A percentile compares a stretch with the other conserved stretches of the same genome.
Conservation (phyloP, 1,284 basidiomycete genomes). For the Phlebopus sp. region DNA sequence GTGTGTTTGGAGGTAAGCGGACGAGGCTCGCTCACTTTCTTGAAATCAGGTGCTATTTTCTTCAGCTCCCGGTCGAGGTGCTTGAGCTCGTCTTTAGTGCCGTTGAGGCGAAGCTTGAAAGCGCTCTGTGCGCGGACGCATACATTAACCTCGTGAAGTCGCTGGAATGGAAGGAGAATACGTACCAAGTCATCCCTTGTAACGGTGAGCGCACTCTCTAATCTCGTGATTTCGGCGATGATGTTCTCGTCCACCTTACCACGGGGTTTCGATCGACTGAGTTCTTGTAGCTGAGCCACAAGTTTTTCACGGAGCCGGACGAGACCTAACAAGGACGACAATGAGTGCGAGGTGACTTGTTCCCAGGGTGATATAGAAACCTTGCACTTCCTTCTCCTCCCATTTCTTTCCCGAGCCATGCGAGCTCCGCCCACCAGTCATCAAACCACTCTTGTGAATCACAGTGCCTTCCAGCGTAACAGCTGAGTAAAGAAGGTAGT, state of each 20-base stretch:
- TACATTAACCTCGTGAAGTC: background rate
- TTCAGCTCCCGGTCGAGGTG: conserved; percentile 71
- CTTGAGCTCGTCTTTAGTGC: conserved; percentile 77
- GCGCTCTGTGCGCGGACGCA: conserved; percentile 43
- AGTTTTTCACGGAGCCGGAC: conserved; percentile 73
- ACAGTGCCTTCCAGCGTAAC: conserved; percentile 96
- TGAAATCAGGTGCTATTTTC: conserved; percentile 62
- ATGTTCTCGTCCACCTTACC: conserved; percentile 82
- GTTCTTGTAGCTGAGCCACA: conserved; percentile 76
- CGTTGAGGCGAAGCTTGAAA: conserved; percentile 64
- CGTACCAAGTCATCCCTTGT: conserved; percentile 82
- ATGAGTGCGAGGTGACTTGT: conserved; percentile 3
- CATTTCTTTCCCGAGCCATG: conserved; percentile 77
- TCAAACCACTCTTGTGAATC: conserved; percentile 96
- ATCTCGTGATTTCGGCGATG: conserved; percentile 70
- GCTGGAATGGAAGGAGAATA: conserved; percentile 5
- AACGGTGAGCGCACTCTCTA: conserved; percentile 74
- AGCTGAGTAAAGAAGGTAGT: conserved; percentile 47
- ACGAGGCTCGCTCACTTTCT: conserved; percentile 46
- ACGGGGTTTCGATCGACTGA: conserved; percentile 78
- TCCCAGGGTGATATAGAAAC: conserved; percentile 35
- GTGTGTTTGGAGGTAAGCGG: background rate
- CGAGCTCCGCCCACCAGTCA: conserved; percentile 90
- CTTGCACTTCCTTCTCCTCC: conserved; percentile 92
- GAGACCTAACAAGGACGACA: conserved; percentile 48